Evolutionary conservation across 805 yeast species (phyloP).

Genomic region (Babjeviella inositovora): DNA sequence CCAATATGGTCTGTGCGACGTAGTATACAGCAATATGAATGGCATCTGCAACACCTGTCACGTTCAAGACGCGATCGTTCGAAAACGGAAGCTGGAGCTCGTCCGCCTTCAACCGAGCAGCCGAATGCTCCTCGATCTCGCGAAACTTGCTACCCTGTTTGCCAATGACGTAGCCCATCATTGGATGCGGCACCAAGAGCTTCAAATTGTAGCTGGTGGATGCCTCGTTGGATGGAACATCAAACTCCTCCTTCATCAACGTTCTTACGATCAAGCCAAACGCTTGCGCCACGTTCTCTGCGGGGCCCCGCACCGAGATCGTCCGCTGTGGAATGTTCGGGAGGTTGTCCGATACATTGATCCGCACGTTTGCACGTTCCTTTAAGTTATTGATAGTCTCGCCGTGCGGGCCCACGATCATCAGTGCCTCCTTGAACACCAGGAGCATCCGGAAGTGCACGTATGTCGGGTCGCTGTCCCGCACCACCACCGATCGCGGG

Average conservation of each 20-base stretch:
- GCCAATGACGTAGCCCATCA: conserved; percentile 74
- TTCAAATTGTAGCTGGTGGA: conserved; percentile 40
- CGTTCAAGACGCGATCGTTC: conserved; percentile 57
- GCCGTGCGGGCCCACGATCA: conserved; percentile 72
- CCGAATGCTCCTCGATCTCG: conserved; percentile 71
- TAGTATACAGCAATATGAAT: conserved; percentile 72
- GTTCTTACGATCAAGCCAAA: conserved; percentile 60
- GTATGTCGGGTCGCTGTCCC: conserved; percentile 38
- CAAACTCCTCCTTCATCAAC: conserved; percentile 50
- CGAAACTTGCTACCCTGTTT: conserved; percentile 57
- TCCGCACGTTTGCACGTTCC: conserved; percentile 42
- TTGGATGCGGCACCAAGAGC: conserved; percentile 58
- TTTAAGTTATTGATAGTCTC: conserved; percentile 52
- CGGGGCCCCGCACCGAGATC: conserved; percentile 54
- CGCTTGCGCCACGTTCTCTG: conserved; percentile 70
- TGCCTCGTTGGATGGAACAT: conserved; percentile 37
- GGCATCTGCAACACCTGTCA: conserved; percentile 76
- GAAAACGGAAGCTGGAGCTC: conserved; percentile 59
- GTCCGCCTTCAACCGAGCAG: conserved; percentile 62
- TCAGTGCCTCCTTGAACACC: conserved; percentile 58
- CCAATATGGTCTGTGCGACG: conserved; percentile 50
- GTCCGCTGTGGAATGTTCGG: conserved; percentile 63
- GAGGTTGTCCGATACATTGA: conserved; percentile 60
- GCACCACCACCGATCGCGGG: too few species aligned
- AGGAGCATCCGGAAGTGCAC: conserved; percentile 64